These are phyloP conservation scores for Ustanciosporium gigantosporum DNA, from an alignment of 1,284 basidiomycete species.

Conservation along the genomic window DNA sequence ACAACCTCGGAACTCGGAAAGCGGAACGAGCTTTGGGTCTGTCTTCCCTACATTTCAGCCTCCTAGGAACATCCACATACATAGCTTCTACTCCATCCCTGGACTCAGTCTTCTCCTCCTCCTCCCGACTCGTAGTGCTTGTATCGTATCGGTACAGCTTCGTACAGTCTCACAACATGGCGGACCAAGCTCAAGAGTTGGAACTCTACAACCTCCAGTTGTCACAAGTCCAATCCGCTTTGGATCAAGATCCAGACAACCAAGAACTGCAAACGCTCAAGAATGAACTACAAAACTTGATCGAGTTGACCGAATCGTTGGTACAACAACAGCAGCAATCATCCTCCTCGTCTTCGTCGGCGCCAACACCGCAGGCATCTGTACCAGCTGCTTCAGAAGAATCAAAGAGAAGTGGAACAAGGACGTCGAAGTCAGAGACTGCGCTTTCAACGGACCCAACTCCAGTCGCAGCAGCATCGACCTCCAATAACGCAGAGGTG, in stretches of 20 bases:
- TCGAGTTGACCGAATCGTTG: conserved; percentile 71
- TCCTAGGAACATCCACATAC: too few relatives aligned
- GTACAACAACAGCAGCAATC: neutral
- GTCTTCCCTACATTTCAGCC: too few relatives aligned
- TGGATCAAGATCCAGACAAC: conserved; percentile 80
- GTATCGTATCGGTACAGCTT: too few relatives aligned
- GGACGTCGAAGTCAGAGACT: too few relatives aligned
- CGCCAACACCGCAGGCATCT: neutral
- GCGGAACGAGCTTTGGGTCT: too few relatives aligned
- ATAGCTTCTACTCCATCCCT: too few relatives aligned
- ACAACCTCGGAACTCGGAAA: too few relatives aligned
- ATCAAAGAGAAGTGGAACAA: too few relatives aligned
- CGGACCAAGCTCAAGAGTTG: conserved; percentile 3
- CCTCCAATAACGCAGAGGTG: neutral
- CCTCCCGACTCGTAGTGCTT: too few relatives aligned
- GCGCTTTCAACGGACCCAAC: too few relatives aligned
- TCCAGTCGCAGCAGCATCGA: neutral
- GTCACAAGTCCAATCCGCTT: conserved; percentile 83
- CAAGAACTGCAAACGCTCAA: conserved; percentile 72
- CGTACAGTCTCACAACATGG: too few relatives aligned
- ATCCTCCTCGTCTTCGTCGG: neutral
- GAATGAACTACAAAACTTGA: conserved; percentile 84
- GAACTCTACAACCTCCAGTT: conserved; percentile 63
- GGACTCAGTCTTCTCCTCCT: too few relatives aligned
- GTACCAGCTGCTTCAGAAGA: neutral